Conservation (phyloP, 2,329 filamentous ascomycete genomes). For the Ascosphaera pollenicola region DNA sequence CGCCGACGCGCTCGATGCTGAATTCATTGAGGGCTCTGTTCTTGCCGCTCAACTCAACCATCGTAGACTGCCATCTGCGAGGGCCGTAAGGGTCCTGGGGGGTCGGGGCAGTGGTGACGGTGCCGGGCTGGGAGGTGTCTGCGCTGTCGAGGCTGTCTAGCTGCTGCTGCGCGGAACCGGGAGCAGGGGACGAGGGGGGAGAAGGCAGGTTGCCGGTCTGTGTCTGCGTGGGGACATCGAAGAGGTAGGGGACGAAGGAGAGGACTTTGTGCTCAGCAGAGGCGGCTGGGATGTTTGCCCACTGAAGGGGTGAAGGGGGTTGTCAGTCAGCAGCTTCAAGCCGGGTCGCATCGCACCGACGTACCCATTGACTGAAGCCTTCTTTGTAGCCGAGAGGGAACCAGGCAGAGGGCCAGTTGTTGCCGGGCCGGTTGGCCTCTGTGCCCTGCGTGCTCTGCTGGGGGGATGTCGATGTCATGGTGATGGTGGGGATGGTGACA, state of each 20-base stretch:
- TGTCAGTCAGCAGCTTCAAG: no score
- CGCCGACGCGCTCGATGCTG: conserved; percentile 62
- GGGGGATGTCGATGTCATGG: conserved; percentile 4
- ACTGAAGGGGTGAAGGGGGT: conserved; percentile 29
- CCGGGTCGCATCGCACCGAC: conserved; percentile 13
- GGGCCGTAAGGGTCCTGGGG: conserved; percentile 59
- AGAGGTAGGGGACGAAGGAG: conserved; percentile 62
- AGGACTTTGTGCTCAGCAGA: conserved; percentile 76
- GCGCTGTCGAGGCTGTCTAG: conserved; percentile 13
- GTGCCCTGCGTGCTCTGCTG: conserved; percentile 5
- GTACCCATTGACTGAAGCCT: conserved; percentile 73
- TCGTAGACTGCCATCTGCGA: conserved; percentile 62
- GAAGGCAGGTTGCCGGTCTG: conserved; percentile 30
- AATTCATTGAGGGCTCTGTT: conserved; percentile 83
- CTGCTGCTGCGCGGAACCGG: conserved; percentile 2
- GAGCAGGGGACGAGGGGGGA: conserved; percentile 7
- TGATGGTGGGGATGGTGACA: not conserved
- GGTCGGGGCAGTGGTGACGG: conserved; percentile 25
- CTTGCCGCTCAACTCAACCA: conserved; percentile 68
- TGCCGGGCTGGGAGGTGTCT: conserved; percentile 17
- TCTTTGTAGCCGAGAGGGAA: conserved; percentile 88
- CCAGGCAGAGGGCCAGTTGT: not conserved
- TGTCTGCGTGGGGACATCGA: conserved; percentile 44
- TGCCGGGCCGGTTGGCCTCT: conserved; percentile 1
- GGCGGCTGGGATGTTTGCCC: conserved; percentile 62